Percentiles rank a stretch among this genome's conserved stretches.
Evolutionary conservation across 2,329 filamentous ascomycete genomes (phyloP).

Genomic region (Calonectria ilicicola): DNA sequence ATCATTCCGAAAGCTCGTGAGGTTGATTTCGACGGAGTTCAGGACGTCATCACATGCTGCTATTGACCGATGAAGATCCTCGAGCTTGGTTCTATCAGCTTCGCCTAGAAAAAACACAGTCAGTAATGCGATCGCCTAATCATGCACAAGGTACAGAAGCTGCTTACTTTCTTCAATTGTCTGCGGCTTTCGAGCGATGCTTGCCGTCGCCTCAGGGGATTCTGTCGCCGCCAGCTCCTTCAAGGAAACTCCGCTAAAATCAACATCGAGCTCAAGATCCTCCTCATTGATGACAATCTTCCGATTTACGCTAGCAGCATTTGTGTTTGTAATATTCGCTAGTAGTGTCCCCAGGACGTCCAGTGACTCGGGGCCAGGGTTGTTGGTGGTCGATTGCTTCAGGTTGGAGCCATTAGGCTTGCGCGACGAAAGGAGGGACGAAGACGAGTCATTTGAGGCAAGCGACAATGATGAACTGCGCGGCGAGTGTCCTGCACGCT

Average conservation of each 20-base stretch:
- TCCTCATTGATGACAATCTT: conserved; percentile 53
- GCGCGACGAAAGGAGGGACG: conserved; percentile 76
- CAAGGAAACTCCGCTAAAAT: conserved; percentile 84
- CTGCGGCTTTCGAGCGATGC: conserved; percentile 63
- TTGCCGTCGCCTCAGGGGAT: conserved; percentile 30
- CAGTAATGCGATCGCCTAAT: not conserved
- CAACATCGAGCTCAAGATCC: conserved; percentile 75
- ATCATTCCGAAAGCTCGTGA: conserved; percentile 93
- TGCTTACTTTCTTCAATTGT: conserved; percentile 78
- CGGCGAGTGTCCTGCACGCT: conserved; percentile 75
- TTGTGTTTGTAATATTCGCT: conserved; percentile 38
- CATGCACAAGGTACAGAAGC: not conserved
- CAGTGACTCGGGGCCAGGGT: conserved; percentile 75
- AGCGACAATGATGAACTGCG: conserved; percentile 84
- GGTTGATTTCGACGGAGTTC: conserved; percentile 90
- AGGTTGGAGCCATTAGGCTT: conserved; percentile 76
- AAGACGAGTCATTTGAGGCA: conserved; percentile 80
- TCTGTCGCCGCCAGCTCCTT: conserved; percentile 72
- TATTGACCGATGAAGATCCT: conserved; percentile 92
- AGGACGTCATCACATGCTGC: conserved; percentile 91
- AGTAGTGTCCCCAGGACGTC: conserved; percentile 72
- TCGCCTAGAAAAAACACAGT: conserved; percentile 66
- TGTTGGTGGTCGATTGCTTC: conserved; percentile 66
- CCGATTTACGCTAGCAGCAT: conserved; percentile 20
- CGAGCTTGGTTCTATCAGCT: conserved; percentile 84